A percentile compares a stretch with the other conserved stretches of the same genome.
Conservation (phyloP, 2,329 filamentous ascomycete genomes). For the Nigrospora oryzae region DNA sequence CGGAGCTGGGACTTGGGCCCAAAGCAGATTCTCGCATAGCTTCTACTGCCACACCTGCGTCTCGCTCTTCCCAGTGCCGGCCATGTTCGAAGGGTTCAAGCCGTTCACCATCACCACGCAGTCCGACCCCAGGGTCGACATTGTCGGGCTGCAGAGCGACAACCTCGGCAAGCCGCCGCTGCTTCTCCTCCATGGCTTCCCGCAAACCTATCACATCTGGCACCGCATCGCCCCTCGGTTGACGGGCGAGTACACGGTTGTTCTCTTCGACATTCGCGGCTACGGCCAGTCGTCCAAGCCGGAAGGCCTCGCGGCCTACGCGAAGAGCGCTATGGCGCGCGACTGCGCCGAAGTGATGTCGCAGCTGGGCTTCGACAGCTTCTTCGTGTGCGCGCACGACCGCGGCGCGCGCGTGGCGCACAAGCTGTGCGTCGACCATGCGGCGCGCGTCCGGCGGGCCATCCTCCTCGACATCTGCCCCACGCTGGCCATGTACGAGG, state of each 20-base stretch:
- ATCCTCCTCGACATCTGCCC: conserved; percentile 46
- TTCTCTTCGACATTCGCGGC: conserved; percentile 40
- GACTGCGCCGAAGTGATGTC: conserved; percentile 39
- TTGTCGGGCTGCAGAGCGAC: conserved; percentile 30
- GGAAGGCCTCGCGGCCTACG: conserved; percentile 23
- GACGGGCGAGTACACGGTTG: conserved; percentile 27
- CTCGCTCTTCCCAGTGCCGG: too few relatives aligned
- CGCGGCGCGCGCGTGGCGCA: conserved; percentile 48
- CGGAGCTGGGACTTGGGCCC: too few relatives aligned
- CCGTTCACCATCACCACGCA: conserved; percentile 28
- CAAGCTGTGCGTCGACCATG: conserved; percentile 40
- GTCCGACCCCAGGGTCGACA: conserved; percentile 27
- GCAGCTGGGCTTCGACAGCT: conserved; percentile 26
- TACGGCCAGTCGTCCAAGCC: conserved; percentile 43
- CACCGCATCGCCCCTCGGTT: conserved; percentile 33
- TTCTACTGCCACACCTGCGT: too few relatives aligned
- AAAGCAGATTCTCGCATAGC: too few relatives aligned
- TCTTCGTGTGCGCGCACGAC: conserved; percentile 47
- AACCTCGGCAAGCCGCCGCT: conserved; percentile 26
- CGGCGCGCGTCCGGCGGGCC: conserved; percentile 27
- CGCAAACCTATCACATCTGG: conserved; percentile 44
- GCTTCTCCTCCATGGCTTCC: conserved; percentile 42
- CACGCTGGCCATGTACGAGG: conserved; percentile 43
- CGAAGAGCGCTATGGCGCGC: conserved; percentile 39
- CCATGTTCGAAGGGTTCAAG: conserved; percentile 30